Conservation (phyloP, 2,329 filamentous ascomycete species). For the Venturia asperata region DNA sequence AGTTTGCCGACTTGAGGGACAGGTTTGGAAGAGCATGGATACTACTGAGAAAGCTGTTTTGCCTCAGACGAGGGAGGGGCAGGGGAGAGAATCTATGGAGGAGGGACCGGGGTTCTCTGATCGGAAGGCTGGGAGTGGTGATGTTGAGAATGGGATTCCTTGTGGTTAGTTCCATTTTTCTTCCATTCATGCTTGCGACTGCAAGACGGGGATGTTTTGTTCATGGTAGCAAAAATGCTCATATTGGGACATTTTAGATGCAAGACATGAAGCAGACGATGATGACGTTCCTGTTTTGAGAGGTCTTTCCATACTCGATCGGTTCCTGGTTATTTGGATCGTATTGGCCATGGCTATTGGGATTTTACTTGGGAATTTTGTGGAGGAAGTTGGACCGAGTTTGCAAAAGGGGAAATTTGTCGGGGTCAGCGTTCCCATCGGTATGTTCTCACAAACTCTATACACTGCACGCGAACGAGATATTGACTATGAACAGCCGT, state of each 20-base stretch:
- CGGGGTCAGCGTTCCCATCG: constrained; percentile 60
- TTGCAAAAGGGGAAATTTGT: constrained; percentile 67
- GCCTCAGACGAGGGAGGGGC: neutral
- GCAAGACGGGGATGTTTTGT: neutral
- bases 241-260: neutral
- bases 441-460: constrained; percentile 33
- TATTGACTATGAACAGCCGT: constrained; percentile 47
- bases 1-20: neutral
- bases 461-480: neutral
- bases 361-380: constrained; percentile 70
- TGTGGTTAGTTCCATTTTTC: neutral
- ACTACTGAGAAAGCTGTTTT: constrained; percentile 3
- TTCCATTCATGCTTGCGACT: neutral
- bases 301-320: constrained; percentile 28
- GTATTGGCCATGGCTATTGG: constrained; percentile 70
- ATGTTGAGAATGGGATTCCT: neutral
- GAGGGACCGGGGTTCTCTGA: neutral
- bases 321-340: constrained; percentile 54
- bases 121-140: neutral
- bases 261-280: neutral
- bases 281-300: constrained; percentile 17
- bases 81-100: neutral
- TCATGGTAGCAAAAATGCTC: too few species aligned
- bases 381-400: constrained; percentile 52
- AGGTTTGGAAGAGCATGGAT: neutral